A percentile compares a stretch with the other conserved stretches of the same genome.
Conservation (phyloP, 768 basidiomycete genomes). For the Macrolepiota dolichaula region DNA sequence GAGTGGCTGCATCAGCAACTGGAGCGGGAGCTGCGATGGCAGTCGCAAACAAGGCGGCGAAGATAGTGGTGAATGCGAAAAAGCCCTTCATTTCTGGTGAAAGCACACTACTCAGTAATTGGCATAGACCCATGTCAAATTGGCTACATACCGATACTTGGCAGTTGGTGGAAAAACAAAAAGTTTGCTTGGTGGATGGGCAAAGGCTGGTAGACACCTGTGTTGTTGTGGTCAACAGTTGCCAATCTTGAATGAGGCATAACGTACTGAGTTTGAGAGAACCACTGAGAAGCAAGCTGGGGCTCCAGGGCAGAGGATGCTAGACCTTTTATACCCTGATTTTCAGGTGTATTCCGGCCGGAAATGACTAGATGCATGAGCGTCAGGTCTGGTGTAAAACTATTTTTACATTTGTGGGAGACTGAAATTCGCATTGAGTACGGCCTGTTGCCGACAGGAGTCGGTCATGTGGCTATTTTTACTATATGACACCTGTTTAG, state of each 20-base stretch:
- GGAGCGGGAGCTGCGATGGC: neutral
- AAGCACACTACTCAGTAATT: neutral
- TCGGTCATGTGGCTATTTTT: neutral
- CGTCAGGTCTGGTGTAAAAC: neutral
- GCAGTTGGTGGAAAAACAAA: neutral
- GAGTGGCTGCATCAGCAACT: neutral
- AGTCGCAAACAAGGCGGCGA: neutral
- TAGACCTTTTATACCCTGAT: neutral
- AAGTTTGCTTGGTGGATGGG: neutral
- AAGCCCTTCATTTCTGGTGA: constrained; percentile 4
- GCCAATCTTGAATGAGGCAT: neutral
- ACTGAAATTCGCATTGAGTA: neutral
- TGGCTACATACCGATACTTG: no score
- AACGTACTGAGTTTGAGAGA: neutral
- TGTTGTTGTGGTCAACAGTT: neutral
- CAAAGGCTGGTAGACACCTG: neutral
- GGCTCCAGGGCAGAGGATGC: neutral
- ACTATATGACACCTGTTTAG: neutral
- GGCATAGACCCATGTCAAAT: neutral
- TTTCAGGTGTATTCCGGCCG: neutral
- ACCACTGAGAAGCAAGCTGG: neutral
- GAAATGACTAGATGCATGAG: neutral
- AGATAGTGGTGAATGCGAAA: neutral
- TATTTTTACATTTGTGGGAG: neutral
- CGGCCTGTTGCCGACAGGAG: neutral